Evolutionary conservation across 2,329 filamentous ascomycete species (phyloP).

Genomic region (Fusarium aywerte): DNA sequence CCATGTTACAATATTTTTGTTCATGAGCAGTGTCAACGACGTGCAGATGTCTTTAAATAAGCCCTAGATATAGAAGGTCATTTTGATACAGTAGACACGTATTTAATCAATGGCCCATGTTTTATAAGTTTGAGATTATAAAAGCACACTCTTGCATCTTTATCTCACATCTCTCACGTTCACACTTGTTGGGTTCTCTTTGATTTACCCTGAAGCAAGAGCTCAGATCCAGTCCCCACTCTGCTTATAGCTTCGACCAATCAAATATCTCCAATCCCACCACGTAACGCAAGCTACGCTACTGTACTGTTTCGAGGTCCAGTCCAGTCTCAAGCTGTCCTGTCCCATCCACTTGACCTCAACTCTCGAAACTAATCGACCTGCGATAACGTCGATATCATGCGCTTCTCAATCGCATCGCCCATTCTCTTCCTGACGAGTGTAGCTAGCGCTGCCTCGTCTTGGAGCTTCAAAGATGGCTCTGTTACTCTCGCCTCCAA

Average conservation of each 20-base stretch:
- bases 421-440: constrained; percentile 61
- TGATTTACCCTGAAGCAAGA: constrained; percentile 26
- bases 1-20: not conserved
- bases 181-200: not conserved
- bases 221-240: constrained; percentile 23
- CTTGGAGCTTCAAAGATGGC: constrained; percentile 81
- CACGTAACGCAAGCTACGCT: constrained; percentile 45
- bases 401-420: constrained; percentile 54
- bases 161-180: no score
- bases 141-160: no score
- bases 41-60: no score
- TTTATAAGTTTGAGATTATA: no score
- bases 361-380: constrained; percentile 33
- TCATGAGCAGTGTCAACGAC: fast-evolving
- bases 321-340: constrained; percentile 45
- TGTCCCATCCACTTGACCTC: constrained; percentile 42
- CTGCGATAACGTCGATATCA: constrained; percentile 44
- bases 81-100: no score
- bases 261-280: constrained; percentile 40
- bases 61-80: no score
- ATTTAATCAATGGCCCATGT: no score
- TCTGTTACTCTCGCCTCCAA: constrained; percentile 73
- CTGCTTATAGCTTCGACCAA: constrained; percentile 40
- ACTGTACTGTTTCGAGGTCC: constrained; percentile 29
- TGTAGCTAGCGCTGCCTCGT: constrained; percentile 63